Conservation (phyloP, 148 eudicot species). For the Vaccinium macrocarpon region DNA sequence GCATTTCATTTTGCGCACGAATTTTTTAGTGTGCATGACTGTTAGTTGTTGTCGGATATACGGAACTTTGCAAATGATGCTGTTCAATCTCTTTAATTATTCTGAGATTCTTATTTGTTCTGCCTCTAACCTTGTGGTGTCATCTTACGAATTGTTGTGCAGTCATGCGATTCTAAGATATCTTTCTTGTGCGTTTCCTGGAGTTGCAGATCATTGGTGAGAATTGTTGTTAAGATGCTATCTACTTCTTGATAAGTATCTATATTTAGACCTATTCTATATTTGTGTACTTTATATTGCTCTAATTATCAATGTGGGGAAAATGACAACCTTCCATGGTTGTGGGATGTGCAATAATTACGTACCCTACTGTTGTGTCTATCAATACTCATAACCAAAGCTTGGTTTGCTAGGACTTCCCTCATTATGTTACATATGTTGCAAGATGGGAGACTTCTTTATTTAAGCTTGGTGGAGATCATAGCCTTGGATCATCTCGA, state of each 20-base stretch:
- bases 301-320: neutral
- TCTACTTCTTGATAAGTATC: neutral
- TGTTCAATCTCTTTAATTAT: neutral
- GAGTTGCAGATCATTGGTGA: slow-evolving; percentile 96
- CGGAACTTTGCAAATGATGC: neutral
- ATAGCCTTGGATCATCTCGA: neutral
- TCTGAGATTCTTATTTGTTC: neutral
- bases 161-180: slow-evolving; percentile 92
- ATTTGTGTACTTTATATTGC: neutral
- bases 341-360: neutral
- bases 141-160: slow-evolving; percentile 29
- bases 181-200: slow-evolving; percentile 73
- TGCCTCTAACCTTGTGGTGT: neutral
- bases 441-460: neutral
- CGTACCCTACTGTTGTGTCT: neutral
- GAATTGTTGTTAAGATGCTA: slow-evolving; percentile 9
- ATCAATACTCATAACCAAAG: neutral
- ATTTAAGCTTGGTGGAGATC: slow-evolving; percentile 12
- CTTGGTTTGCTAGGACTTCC: neutral
- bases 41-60: neutral
- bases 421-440: neutral
- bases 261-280: slow-evolving; percentile 1
- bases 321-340: neutral
- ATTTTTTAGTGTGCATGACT: neutral
- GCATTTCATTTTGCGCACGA: neutral